phyloP scores from a whole-genome alignment of 1,284 basidiomycete genomes.

The Ustilago tritici region DNA sequence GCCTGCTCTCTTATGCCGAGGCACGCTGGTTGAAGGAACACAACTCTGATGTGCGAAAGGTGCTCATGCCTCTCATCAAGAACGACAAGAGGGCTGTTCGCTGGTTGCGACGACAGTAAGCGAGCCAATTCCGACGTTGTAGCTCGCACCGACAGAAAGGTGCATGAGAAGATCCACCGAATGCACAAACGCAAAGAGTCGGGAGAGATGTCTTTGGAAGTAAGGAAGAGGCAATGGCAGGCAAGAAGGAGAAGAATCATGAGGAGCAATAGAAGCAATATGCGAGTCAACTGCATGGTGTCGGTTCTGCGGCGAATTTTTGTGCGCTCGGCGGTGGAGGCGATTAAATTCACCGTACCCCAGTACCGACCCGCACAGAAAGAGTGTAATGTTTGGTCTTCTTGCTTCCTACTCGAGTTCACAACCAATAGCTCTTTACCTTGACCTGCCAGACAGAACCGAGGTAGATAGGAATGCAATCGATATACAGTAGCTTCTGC shows the following conservation, averaged over 20 bases:
- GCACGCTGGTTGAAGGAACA: constrained; percentile 68
- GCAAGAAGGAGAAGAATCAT: no score
- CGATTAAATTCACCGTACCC: background rate
- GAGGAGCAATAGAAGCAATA: background rate
- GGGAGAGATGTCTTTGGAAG: no score
- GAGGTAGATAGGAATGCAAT: no score
- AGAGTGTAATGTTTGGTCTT: no score
- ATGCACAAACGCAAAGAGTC: no score
- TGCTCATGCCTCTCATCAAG: constrained; percentile 61
- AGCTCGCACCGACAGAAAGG: no score
- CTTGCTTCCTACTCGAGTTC: no score
- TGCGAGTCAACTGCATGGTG: background rate
- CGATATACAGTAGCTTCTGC: background rate
- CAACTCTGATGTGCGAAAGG: constrained; percentile 61
- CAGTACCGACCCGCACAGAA: background rate
- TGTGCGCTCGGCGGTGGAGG: background rate
- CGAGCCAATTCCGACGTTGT: background rate
- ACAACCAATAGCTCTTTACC: no score
- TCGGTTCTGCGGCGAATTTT: constrained; percentile 1
- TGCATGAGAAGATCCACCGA: no score
- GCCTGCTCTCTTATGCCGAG: constrained; percentile 63
- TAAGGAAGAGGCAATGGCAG: no score
- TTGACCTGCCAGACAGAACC: no score
- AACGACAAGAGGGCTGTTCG: constrained; percentile 56
- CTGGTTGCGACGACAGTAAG: constrained; percentile 59